Evolutionary conservation across 352 stramenopile genomes (phyloP).

Genomic region (Phytophthora agathidicida): DNA sequence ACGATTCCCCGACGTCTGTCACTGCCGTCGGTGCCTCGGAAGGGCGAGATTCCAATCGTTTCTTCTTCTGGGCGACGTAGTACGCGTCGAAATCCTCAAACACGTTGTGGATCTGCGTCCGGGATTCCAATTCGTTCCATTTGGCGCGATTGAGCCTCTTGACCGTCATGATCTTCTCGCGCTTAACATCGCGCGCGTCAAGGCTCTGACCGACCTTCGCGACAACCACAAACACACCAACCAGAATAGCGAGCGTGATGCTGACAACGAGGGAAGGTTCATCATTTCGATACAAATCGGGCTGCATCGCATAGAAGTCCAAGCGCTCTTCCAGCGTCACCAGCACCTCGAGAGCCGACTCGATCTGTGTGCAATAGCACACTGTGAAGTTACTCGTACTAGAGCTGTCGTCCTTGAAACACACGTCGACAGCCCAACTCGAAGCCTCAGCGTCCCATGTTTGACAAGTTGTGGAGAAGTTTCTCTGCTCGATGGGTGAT

Average conservation of each 20-base stretch:
- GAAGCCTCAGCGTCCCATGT: conserved; percentile 48
- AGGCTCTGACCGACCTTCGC: conserved; percentile 38
- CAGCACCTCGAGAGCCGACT: conserved; percentile 65
- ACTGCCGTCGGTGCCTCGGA: conserved; percentile 21
- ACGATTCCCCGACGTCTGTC: conserved; percentile 21
- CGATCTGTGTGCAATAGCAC: conserved; percentile 70
- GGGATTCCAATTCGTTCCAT: conserved; percentile 64
- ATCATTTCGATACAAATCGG: conserved; percentile 70
- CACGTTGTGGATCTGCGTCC: conserved; percentile 30
- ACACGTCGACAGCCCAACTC: conserved; percentile 56
- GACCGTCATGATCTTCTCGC: conserved; percentile 62
- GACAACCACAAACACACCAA: conserved; percentile 42
- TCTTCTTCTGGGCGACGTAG: conserved; percentile 39
- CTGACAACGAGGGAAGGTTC: conserved; percentile 51
- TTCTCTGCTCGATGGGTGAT: conserved; percentile 47
- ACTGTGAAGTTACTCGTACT: conserved; percentile 51
- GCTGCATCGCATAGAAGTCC: conserved; percentile 60
- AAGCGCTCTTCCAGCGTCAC: conserved; percentile 69
- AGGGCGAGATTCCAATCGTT: conserved; percentile 30
- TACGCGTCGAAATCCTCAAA: conserved; percentile 64
- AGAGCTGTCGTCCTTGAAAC: conserved; percentile 57
- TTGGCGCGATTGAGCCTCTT: conserved; percentile 66
- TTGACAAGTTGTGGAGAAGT: conserved; percentile 68
- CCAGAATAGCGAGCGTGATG: conserved; percentile 43
- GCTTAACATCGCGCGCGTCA: conserved; percentile 42